phyloP scores from a whole-genome alignment of 2,329 filamentous ascomycete species.

The Phaeosphaeriaceae sp. region DNA sequence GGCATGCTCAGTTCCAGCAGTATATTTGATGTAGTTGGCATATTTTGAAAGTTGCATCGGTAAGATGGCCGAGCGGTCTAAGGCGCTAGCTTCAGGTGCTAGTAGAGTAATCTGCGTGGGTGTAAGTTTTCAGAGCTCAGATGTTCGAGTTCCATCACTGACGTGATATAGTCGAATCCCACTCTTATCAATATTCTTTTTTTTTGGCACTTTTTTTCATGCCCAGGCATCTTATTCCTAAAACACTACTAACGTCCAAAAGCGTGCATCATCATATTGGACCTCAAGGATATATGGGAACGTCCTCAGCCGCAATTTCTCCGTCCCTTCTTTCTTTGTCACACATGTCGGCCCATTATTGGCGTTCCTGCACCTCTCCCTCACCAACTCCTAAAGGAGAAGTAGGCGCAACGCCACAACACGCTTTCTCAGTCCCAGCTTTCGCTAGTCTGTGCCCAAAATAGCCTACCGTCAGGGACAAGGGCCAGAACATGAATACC shows the following conservation, averaged over 20 bases:
- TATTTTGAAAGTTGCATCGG: slow-evolving; percentile 3
- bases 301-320: too few relatives aligned
- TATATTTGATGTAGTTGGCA: neutral
- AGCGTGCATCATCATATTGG: too few relatives aligned
- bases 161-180: slow-evolving; percentile 2
- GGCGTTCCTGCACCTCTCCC: neutral
- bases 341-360: too few relatives aligned
- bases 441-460: slow-evolving; percentile 1
- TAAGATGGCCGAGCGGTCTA: slow-evolving; percentile 28
- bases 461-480: neutral
- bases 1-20: neutral
- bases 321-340: too few relatives aligned
- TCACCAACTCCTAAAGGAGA: neutral
- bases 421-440: neutral
- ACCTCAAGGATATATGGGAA: too few relatives aligned
- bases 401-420: too few relatives aligned
- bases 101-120: slow-evolving; percentile 36
- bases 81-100: slow-evolving; percentile 39
- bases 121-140: slow-evolving; percentile 9
- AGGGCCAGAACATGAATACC: neutral
- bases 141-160: neutral
- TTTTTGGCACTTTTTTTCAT: neutral
- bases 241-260: too few relatives aligned
- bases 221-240: too few relatives aligned
- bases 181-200: slow-evolving; percentile 10